Evolutionary conservation across 345 rosid genomes (phyloP).

Genomic region (Dovyalis caffra): DNA sequence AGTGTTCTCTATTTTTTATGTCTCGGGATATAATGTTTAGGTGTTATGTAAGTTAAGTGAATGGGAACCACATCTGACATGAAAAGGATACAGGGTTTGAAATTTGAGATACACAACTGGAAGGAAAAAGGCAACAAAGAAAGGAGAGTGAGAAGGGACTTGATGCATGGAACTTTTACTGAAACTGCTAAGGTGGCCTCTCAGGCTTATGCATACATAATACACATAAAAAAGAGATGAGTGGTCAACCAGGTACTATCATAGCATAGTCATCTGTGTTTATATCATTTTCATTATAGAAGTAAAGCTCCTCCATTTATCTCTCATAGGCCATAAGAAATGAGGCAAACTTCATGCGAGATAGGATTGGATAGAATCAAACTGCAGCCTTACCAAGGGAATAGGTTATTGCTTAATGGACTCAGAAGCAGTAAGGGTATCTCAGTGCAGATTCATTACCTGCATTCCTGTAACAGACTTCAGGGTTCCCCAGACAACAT

Average conservation of each 20-base stretch:
- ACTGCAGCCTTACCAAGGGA: neutral
- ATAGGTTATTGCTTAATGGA: neutral
- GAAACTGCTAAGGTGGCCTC: neutral
- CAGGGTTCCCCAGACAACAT: conserved; percentile 94
- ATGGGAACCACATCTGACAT: neutral
- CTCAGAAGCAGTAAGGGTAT: neutral
- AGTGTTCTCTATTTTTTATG: neutral
- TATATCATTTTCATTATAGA: neutral
- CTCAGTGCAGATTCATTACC: conserved; percentile 38
- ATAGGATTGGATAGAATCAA: neutral
- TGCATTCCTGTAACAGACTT: conserved; percentile 99
- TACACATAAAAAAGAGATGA: neutral
- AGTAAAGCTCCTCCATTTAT: neutral
- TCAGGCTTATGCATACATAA: too few relatives aligned
- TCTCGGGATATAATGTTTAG: neutral
- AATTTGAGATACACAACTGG: neutral
- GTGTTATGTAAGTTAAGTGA: neutral
- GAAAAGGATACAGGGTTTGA: neutral
- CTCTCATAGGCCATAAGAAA: neutral
- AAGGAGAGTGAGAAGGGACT: neutral
- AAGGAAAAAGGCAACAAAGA: neutral
- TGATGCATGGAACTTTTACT: neutral
- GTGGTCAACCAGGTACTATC: neutral
- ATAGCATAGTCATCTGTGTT: neutral
- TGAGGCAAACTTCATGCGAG: neutral